phyloP scores from a whole-genome alignment of 495 filamentous ascomycete species.

The Arthonia radiata region DNA sequence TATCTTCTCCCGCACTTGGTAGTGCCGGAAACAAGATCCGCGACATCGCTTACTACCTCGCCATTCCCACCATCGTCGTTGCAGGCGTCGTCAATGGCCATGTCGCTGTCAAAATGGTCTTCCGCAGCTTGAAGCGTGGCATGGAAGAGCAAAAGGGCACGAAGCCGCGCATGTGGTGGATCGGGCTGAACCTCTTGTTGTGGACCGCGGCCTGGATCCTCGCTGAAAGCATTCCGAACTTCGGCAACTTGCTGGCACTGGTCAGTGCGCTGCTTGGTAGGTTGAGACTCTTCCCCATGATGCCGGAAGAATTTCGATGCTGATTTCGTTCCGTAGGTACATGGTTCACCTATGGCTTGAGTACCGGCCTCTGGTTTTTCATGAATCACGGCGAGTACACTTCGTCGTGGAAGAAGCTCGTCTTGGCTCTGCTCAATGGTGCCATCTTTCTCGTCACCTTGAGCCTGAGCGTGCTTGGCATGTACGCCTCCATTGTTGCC shows the following conservation, averaged over 20 bases:
- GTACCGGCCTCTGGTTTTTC: constrained; percentile 19
- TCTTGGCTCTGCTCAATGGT: constrained; percentile 20
- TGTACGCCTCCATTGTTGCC: constrained; percentile 4
- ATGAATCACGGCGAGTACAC: constrained; percentile 29
- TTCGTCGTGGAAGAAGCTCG: constrained; percentile 18
- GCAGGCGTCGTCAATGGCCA: constrained; percentile 49
- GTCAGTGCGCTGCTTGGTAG: no score
- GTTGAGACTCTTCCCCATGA: constrained; percentile 1
- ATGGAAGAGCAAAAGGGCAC: constrained; percentile 6
- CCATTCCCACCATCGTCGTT: constrained; percentile 46
- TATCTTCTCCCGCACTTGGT: constrained; percentile 42
- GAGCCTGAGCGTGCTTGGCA: constrained; percentile 4
- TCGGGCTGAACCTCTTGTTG: constrained; percentile 12
- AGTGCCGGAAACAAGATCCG: constrained; percentile 32
- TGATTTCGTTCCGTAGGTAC: constrained; percentile 9
- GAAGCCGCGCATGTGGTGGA: constrained; percentile 8
- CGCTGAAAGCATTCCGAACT: constrained; percentile 46
- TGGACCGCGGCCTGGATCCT: constrained; percentile 49
- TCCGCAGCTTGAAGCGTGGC: constrained; percentile 4
- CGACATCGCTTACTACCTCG: constrained; percentile 58
- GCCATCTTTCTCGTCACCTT: constrained; percentile 27
- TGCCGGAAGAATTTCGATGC: constrained; percentile 4
- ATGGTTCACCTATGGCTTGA: constrained; percentile 22
- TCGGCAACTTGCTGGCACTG: constrained; percentile 34
- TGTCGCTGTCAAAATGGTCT: constrained; percentile 7